Evolutionary conservation across 2,329 filamentous ascomycete species (phyloP), one percentile per base, ranked within the genome.

Genomic region (Aspergillus pseudoviridinutans): DNA sequence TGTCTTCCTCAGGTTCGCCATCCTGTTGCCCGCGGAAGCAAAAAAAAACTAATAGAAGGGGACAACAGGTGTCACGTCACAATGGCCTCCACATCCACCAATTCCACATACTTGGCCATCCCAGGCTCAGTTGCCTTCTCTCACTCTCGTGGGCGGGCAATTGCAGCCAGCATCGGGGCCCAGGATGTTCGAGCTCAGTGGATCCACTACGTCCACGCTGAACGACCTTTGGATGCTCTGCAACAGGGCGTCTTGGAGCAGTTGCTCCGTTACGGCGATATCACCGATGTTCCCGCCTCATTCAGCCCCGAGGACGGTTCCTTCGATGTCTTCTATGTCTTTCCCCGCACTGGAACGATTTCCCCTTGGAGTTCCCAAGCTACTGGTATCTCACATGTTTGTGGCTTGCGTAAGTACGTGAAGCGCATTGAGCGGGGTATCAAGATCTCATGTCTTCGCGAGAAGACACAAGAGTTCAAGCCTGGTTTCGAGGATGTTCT

Each of bases 321-420:
- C 58, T 79, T 80, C 47, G 76, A 82, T 51, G 79, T 87, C 61
- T 83, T 90, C 71, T 91, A 92, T 71, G 82, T 96, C 58, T 86
- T 84, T 50, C 93, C 93, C 22, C 85, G 93, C 64, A 89, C 90
- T 20, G 86, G 86, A 67, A 92, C 86, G 1, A 87, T 96, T 65
- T 97, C 92, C 44, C 94, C 94, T 71, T 99, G 94, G 94, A 97
- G 92, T 76, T 96, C 92, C 56, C 92, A 97, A 75, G 93, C 92
- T 28, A 96, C 93, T 50, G 93, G 87, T 72, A 97, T 97, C 73
- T 89, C 93, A 54, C 87, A 94, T 64, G 93, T 97, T 32, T 97
- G 93, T 72, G 92, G 90, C 27, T 80, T 97, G 58, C 85, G 87
- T 46, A 76, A 85, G 54, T 82, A 89, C 29, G 84, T 87, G 50